Conservation (phyloP, 371 early-diverging fungal species). For the Saksenaea vasiformis region DNA sequence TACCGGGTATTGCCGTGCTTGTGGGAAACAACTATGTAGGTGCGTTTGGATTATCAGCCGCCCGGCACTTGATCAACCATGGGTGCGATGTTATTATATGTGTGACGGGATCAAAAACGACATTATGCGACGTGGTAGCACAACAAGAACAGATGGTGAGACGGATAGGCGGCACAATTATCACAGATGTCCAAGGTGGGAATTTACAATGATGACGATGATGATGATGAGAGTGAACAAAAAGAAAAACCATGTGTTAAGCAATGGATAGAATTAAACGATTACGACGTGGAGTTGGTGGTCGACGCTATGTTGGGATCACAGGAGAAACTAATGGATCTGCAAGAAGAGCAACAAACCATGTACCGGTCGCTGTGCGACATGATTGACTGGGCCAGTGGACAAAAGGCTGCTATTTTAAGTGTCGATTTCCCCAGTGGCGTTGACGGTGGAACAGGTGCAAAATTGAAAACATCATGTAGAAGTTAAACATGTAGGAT, state of each 20-base stretch:
- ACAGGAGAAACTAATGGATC: slow-evolving; percentile 59
- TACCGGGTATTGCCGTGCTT: slow-evolving; percentile 69
- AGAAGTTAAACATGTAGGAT: not conserved
- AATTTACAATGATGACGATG: not conserved
- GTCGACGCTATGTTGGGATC: slow-evolving; percentile 77
- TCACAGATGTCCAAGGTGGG: slow-evolving; percentile 13
- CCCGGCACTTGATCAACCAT: slow-evolving; percentile 74
- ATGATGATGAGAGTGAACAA: too few relatives aligned
- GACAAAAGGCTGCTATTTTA: slow-evolving; percentile 64
- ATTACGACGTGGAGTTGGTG: slow-evolving; percentile 58
- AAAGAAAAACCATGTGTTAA: not conserved
- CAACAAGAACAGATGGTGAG: slow-evolving; percentile 46
- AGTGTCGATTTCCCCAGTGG: slow-evolving; percentile 78
- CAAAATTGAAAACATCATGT: not conserved
- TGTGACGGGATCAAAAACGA: slow-evolving; percentile 50
- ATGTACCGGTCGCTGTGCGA: slow-evolving; percentile 41
- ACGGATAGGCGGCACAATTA: slow-evolving; percentile 14
- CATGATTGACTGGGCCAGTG: slow-evolving; percentile 75
- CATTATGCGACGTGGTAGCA: slow-evolving; percentile 29
- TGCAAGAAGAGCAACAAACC: slow-evolving; percentile 51
- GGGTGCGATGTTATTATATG: slow-evolving; percentile 70
- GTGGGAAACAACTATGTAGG: slow-evolving; percentile 76
- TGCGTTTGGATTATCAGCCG: slow-evolving; percentile 69
- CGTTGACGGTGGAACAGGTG: slow-evolving; percentile 59
- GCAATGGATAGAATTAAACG: slow-evolving; percentile 9